A percentile compares a stretch with the other conserved stretches of the same genome.
Evolutionary conservation across 2,329 filamentous ascomycete species (phyloP).

Genomic region (Cucurbitaria berberidis): DNA sequence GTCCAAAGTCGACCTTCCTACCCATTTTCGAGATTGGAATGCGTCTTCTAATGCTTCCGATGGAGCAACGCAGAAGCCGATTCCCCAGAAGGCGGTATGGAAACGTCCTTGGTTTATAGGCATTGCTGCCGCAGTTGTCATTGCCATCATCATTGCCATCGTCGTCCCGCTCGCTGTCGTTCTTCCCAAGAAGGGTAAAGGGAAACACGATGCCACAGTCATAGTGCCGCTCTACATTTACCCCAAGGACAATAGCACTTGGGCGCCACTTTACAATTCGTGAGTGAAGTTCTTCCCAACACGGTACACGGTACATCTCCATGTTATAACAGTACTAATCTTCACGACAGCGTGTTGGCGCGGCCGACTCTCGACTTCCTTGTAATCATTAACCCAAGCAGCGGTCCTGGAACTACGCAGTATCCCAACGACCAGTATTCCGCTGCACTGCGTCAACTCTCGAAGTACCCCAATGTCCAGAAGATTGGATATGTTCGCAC

Average conservation of each 20-base stretch:
- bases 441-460: not conserved
- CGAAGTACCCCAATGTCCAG: not conserved
- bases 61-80: not conserved
- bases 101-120: constrained; percentile 1
- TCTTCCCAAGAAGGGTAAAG: constrained; percentile 7
- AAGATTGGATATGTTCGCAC: constrained; percentile 2
- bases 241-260: not conserved
- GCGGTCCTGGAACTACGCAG: not conserved
- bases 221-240: constrained; percentile 3
- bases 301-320: no score
- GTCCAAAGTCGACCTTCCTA: not conserved
- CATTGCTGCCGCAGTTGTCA: not conserved
- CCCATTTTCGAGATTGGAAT: constrained; percentile 1
- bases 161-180: constrained; percentile 5
- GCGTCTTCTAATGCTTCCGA: not conserved
- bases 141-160: constrained; percentile 2
- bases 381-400: constrained; percentile 1
- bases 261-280: constrained; percentile 1
- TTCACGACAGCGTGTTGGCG: not conserved
- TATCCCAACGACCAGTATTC: not conserved
- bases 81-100: not conserved
- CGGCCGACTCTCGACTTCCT: not conserved
- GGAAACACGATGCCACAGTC: not conserved
- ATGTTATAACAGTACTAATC: no score
- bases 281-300: not conserved